A percentile compares a stretch with the other conserved stretches of the same genome.
Evolutionary conservation across 1,284 basidiomycete genomes (phyloP).

Genomic region (Trametes sp.): DNA sequence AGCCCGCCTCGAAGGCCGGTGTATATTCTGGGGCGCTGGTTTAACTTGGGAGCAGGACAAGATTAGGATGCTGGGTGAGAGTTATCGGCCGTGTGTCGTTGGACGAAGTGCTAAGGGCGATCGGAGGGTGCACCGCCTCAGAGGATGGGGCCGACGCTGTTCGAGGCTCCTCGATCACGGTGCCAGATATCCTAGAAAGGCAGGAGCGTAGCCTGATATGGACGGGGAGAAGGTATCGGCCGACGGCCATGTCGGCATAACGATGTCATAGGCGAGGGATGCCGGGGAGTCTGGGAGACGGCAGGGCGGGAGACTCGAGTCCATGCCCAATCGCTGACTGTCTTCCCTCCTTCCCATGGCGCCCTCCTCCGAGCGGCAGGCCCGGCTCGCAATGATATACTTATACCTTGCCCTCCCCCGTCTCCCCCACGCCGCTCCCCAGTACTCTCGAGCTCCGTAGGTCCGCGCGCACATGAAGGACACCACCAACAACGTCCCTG

Average conservation of each 20-base stretch:
- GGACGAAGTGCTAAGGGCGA: neutral
- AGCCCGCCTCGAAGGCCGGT: no score
- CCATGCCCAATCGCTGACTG: slow-evolving; percentile 20
- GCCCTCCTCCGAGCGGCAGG: slow-evolving; percentile 1
- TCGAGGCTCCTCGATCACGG: neutral
- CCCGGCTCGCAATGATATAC: slow-evolving; percentile 9
- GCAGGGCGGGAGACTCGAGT: neutral
- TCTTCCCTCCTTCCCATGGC: slow-evolving; percentile 2
- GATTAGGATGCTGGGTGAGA: no score
- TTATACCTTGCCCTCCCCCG: slow-evolving; percentile 9
- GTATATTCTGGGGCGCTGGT: no score
- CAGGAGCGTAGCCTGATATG: neutral
- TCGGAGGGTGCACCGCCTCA: slow-evolving; percentile 6
- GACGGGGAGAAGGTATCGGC: neutral
- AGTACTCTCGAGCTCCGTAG: neutral
- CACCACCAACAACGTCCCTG: neutral
- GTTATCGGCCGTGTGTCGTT: no score
- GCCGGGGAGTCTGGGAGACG: neutral
- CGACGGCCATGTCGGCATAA: slow-evolving; percentile 5
- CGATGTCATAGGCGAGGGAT: neutral
- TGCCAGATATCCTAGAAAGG: neutral
- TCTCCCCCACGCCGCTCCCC: neutral
- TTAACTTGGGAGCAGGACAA: no score
- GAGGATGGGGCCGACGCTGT: neutral
- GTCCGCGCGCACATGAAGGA: slow-evolving; percentile 2